Conservation (phyloP, 345 rosid species). For the Lenwebbia sp. region DNA sequence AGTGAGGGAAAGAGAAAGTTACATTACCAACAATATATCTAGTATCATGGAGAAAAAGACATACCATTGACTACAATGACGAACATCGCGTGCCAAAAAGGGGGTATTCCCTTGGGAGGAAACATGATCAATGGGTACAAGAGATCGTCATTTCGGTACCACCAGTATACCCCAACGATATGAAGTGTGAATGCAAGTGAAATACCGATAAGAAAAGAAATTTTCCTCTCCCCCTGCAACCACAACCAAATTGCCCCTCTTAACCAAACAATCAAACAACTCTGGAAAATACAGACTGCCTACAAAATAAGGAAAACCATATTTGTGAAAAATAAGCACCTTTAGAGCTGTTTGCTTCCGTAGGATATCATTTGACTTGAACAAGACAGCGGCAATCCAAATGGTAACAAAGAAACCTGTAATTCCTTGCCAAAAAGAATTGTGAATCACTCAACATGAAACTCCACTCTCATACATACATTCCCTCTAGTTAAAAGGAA, state of each 20-base stretch:
- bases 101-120: constrained; percentile 94
- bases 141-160: constrained; percentile 88
- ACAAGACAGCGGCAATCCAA: constrained; percentile 97
- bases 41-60: constrained; percentile 8
- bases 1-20: neutral
- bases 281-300: neutral
- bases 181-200: constrained; percentile 60
- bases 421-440: constrained; percentile 10
- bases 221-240: constrained; percentile 92
- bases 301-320: neutral
- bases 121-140: constrained; percentile 86
- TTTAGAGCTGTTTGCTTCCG: constrained; percentile 94
- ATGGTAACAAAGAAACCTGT: constrained; percentile 95
- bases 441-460: constrained; percentile 5
- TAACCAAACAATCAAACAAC: neutral
- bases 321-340: constrained; percentile 24
- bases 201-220: constrained; percentile 65
- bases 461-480: neutral
- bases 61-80: constrained; percentile 89
- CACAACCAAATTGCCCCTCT: constrained; percentile 13
- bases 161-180: constrained; percentile 88
- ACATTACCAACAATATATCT: neutral
- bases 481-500: neutral
- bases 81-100: constrained; percentile 97
- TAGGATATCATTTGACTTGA: constrained; percentile 93